Evolutionary conservation across 2,329 filamentous ascomycete species (phyloP).

Genomic region (Ophiognomonia clavigignenti-juglandacearum): DNA sequence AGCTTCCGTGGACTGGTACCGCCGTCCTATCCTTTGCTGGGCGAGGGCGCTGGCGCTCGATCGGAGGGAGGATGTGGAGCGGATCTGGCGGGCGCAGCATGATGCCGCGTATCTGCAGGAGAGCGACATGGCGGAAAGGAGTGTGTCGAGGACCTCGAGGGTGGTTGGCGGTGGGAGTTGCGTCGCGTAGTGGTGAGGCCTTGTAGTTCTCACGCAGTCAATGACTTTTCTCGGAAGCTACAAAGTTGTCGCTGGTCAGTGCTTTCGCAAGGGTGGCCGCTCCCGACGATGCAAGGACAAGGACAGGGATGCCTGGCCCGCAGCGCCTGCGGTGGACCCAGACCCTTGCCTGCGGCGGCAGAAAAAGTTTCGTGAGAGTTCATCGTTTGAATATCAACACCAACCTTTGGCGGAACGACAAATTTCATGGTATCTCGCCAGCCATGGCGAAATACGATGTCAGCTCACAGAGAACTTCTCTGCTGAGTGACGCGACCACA

Average conservation of each 20-base stretch:
- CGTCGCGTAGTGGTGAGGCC: not conserved
- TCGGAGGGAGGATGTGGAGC: conserved; percentile 41
- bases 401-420: conserved; percentile 9
- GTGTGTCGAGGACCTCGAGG: conserved; percentile 6
- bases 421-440: conserved; percentile 20
- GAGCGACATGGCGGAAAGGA: conserved; percentile 46
- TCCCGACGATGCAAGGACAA: conserved; percentile 11
- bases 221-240: conserved; percentile 16
- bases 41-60: conserved; percentile 35
- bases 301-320: too few species aligned
- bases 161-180: not conserved
- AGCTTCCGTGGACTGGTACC: conserved; percentile 76
- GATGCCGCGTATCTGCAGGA: conserved; percentile 60
- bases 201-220: conserved; percentile 3
- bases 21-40: conserved; percentile 54
- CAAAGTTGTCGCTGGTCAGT: conserved; percentile 8
- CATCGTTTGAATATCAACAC: conserved; percentile 13
- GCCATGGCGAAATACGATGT: conserved; percentile 54
- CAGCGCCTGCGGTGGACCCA: too few species aligned
- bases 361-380: conserved; percentile 21
- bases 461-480: conserved; percentile 48
- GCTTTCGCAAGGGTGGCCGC: conserved; percentile 6
- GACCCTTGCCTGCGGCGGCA: conserved; percentile 11
- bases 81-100: conserved; percentile 60
- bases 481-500: conserved; percentile 49